phyloP scores from a whole-genome alignment of 495 filamentous ascomycete genomes.

The Penicillium argentinense region DNA sequence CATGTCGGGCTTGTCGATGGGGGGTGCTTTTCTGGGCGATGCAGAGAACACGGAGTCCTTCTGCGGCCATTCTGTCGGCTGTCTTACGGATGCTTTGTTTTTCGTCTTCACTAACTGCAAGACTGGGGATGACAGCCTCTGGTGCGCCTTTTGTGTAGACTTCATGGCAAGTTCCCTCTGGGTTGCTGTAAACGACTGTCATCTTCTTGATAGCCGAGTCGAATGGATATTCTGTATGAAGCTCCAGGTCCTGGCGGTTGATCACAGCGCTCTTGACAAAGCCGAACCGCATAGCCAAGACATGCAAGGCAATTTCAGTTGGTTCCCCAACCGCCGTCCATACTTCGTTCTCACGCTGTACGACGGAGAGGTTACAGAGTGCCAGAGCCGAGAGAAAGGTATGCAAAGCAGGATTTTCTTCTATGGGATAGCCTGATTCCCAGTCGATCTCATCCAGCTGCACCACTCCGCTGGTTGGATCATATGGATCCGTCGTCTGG shows the following conservation, averaged over 20 bases:
- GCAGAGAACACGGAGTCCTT: slow-evolving; percentile 81
- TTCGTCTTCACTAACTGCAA: slow-evolving; percentile 52
- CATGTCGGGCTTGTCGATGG: slow-evolving; percentile 21
- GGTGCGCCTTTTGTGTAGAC: slow-evolving; percentile 71
- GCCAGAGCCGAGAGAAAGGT: slow-evolving; percentile 68
- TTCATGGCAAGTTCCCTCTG: slow-evolving; percentile 35
- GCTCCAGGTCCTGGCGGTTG: slow-evolving; percentile 55
- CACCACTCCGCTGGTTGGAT: slow-evolving; percentile 65
- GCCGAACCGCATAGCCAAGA: slow-evolving; percentile 72
- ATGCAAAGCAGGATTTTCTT: slow-evolving; percentile 46
- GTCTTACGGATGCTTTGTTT: slow-evolving; percentile 56
- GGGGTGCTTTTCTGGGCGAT: slow-evolving; percentile 55
- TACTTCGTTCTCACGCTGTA: slow-evolving; percentile 48
- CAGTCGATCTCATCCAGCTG: slow-evolving; percentile 40
- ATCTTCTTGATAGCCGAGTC: slow-evolving; percentile 82
- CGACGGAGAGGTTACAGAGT: slow-evolving; percentile 74
- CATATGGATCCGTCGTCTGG: slow-evolving; percentile 53
- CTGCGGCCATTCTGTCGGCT: slow-evolving; percentile 64
- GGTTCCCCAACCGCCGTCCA: slow-evolving; percentile 82
- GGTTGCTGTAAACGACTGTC: slow-evolving; percentile 66
- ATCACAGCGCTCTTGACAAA: slow-evolving; percentile 57
- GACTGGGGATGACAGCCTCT: slow-evolving; percentile 56
- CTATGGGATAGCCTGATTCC: slow-evolving; percentile 20
- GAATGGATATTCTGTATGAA: slow-evolving; percentile 75
- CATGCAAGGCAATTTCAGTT: slow-evolving; percentile 80